Base-by-base conservation (phyloP, 2,329 filamentous ascomycete species). In the Hypoxylon sp. region DNA sequence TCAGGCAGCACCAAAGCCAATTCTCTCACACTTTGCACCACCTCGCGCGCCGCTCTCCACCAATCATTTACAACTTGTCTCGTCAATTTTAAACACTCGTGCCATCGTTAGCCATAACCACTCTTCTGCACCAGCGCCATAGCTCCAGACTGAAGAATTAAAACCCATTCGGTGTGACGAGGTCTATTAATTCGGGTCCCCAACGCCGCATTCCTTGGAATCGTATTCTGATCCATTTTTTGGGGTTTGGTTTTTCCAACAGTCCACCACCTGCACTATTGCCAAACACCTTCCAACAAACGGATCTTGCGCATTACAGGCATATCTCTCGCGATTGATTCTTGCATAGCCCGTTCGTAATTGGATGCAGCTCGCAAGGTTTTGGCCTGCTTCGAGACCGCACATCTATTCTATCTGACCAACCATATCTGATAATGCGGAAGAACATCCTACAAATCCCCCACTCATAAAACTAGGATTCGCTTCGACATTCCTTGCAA, bases 401-500 rank as follows among this genome's bases (percentile, higher is more conserved):
- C 58, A 66, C 48, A 41, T 43, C 45, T 52, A 38, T 50, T 32
- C 38, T 32, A 59, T 49, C 41, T 53, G 38, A 53, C 63, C 65
- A 68, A 64, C 67, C 56, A 62, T 45, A 60, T 36, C 36, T 21
- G 38, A 52, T 38, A 58, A 58, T 58, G 46, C 51, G 30, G 62
- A 57, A 57, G 50, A 45, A 60, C 51, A 45, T 68, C 52, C 49
- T 45, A 32, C 28, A 41, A 32, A 46, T 41, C 52, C 65, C 60
- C 66, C 69, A 63, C 67, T 17, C 45, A 60, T 57, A 52, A 56
- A 64, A 50, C 65, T 55, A 66, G 65, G 68, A 65, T 67, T 67
- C 53, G 48, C 55, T 59, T 65, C 50, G 45, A 65, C 68, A 71
- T 68, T 72, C 67, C 67, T 67, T 70, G 67, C 68, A 60, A 67